These are phyloP conservation scores for Knufia fluminis DNA, from an alignment of 2,329 filamentous ascomycete genomes.

Conservation along the genomic window DNA sequence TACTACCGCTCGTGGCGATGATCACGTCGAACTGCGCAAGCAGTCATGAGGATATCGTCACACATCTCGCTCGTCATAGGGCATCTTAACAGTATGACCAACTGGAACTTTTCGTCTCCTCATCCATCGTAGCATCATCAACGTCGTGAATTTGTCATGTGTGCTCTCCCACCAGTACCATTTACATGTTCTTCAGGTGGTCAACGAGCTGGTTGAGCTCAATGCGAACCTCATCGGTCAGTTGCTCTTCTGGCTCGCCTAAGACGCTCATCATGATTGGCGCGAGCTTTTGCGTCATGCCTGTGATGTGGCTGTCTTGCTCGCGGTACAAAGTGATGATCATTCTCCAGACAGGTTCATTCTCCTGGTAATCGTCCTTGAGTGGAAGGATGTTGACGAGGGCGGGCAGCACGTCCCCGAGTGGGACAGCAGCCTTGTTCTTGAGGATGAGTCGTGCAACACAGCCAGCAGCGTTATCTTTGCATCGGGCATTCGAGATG, in stretches of 20 bases:
- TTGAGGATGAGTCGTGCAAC: slow-evolving; percentile 85
- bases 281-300: slow-evolving; percentile 38
- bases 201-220: slow-evolving; percentile 41
- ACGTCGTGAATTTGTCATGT: not conserved
- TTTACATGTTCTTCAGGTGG: slow-evolving; percentile 31
- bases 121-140: not conserved
- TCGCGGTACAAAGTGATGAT: slow-evolving; percentile 66
- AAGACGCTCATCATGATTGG: slow-evolving; percentile 41
- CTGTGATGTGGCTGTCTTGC: slow-evolving; percentile 37
- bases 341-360: slow-evolving; percentile 85
- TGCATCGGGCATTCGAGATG: slow-evolving; percentile 66
- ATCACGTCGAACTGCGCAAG: not conserved
- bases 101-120: not conserved
- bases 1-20: not conserved
- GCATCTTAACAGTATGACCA: not conserved
- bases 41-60: not conserved
- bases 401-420: slow-evolving; percentile 71
- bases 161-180: not conserved
- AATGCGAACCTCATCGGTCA: slow-evolving; percentile 39
- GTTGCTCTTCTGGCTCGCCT: slow-evolving; percentile 35
- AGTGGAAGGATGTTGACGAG: slow-evolving; percentile 73
- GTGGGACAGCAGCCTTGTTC: slow-evolving; percentile 72
- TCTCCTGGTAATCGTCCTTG: slow-evolving; percentile 92
- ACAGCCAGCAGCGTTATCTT: slow-evolving; percentile 90
- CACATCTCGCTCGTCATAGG: no score